Base-by-base conservation (phyloP, 202 grass and related monocot genomes). In the Panicum hallii region DNA sequence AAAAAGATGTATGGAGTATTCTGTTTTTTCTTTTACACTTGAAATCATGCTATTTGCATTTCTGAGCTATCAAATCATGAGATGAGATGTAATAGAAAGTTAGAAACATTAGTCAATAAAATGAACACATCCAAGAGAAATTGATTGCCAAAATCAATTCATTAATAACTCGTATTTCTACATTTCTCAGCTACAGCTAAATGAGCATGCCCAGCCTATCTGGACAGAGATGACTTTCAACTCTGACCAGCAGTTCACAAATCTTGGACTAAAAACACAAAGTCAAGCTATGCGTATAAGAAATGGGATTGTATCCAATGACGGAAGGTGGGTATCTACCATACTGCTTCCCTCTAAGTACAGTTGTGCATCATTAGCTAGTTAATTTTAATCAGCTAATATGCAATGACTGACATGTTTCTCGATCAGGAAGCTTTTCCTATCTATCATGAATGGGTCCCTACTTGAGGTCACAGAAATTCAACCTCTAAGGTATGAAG, bases 201-300 rank as follows among this genome's bases (percentile, higher is more conserved):
- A 99, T 90, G 96, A 99, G 68, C 86, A 94, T 80, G 91, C 90
- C 82, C 96, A 96, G 63, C 96, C 96, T 72, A 92, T 99, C 88
- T 99, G 96, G 96, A 95, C 81, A 49, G 91, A 96, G 80, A 82
- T 95, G 61, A 45, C 75, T 72, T 91, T 99, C 86, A 87, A 74
- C 15, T 82, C 75, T 50, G 72, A 63, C 41, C 62, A 94, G 79
- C 58, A 90, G 86, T 90, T 85, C 56, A 79, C 62, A 66, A 75
- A 78, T 49, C 62, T 82, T 84, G 84, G 79, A 86, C 84, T 89
- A 85, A 85, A 62, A 17, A 79, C 84, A 79, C 75, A 76, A 87
- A 83, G 68, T 79, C 87, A 79, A 79, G 75, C 46, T 49, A 67
- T 90, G 77, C 62, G 28, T 63, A 88, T 96, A 77, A 92, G 90